phyloP scores from a whole-genome alignment of 2,329 filamentous ascomycete species.

The Dryadomyces quercivorus region DNA sequence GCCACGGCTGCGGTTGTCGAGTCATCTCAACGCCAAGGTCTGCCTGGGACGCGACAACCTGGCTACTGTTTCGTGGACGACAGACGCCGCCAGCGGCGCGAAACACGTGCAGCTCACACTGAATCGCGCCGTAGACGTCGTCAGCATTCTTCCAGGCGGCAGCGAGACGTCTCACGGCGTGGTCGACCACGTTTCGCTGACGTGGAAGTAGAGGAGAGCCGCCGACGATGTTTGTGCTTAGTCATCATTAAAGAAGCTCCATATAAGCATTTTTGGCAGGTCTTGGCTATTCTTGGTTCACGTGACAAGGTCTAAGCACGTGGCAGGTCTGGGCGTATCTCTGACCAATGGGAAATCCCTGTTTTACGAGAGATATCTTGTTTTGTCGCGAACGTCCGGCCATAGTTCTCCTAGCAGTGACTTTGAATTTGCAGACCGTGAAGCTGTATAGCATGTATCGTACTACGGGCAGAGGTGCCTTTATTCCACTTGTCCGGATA shows the following conservation, averaged over 20 bases:
- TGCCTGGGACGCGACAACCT: conserved; percentile 15
- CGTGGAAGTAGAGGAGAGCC: background rate
- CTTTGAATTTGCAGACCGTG: background rate
- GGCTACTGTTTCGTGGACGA: conserved; percentile 14
- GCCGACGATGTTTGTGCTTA: background rate
- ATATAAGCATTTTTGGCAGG: too few relatives aligned
- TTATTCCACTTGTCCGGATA: background rate
- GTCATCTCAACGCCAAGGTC: conserved; percentile 14
- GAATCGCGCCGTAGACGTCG: background rate
- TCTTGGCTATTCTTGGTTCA: too few relatives aligned
- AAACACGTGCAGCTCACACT: background rate
- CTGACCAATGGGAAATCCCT: background rate
- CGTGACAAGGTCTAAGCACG: background rate
- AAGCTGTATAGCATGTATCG: background rate
- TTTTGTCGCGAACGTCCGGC: background rate
- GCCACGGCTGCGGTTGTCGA: conserved; percentile 16
- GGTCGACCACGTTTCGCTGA: background rate
- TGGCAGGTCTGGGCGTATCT: background rate
- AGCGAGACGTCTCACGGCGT: background rate
- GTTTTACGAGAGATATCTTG: background rate
- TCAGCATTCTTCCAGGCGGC: background rate
- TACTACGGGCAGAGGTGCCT: background rate
- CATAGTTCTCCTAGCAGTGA: background rate
- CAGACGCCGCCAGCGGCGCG: background rate
- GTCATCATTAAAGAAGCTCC: background rate